A percentile compares a stretch with the other conserved stretches of the same genome.
Evolutionary conservation across 306 rosid species (phyloP).

Genomic region (Trichosanthes truncata): DNA sequence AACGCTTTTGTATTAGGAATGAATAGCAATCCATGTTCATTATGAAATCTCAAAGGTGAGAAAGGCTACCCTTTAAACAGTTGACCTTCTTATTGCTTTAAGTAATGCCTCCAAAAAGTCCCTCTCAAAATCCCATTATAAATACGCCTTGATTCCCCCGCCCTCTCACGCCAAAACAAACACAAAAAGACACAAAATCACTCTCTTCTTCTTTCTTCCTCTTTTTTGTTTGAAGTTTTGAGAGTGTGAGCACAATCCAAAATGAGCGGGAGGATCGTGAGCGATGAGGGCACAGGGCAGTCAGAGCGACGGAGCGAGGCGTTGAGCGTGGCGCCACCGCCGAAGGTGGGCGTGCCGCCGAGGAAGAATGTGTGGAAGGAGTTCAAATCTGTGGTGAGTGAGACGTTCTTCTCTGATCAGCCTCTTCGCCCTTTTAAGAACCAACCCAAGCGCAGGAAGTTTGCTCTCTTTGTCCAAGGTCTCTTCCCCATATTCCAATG

Average conservation of each 20-base stretch:
- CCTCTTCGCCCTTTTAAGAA: slow-evolving; percentile 37
- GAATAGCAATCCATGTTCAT: background rate
- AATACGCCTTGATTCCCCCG: background rate
- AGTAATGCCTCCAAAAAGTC: background rate
- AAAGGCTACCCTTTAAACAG: background rate
- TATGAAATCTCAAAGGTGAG: no score
- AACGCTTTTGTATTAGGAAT: slow-evolving; percentile 4
- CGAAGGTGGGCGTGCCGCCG: slow-evolving; percentile 21
- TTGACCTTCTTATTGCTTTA: background rate
- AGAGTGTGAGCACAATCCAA: background rate
- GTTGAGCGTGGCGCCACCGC: background rate
- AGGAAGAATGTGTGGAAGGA: slow-evolving; percentile 14
- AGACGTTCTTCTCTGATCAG: slow-evolving; percentile 25
- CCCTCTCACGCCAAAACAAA: background rate
- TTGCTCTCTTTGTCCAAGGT: slow-evolving; percentile 29
- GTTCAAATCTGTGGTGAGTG: slow-evolving; percentile 11
- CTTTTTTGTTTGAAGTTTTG: background rate
- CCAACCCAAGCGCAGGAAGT: slow-evolving; percentile 23
- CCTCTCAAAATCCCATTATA: background rate
- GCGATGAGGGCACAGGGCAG: background rate
- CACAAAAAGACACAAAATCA: background rate
- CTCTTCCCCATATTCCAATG: slow-evolving; percentile 53
- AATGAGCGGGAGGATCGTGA: slow-evolving; percentile 1
- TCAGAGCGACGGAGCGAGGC: background rate
- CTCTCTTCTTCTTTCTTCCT: background rate